These are phyloP conservation scores for Tricholoma sp. DNA, from an alignment of 768 basidiomycete species.

Conservation along the genomic window DNA sequence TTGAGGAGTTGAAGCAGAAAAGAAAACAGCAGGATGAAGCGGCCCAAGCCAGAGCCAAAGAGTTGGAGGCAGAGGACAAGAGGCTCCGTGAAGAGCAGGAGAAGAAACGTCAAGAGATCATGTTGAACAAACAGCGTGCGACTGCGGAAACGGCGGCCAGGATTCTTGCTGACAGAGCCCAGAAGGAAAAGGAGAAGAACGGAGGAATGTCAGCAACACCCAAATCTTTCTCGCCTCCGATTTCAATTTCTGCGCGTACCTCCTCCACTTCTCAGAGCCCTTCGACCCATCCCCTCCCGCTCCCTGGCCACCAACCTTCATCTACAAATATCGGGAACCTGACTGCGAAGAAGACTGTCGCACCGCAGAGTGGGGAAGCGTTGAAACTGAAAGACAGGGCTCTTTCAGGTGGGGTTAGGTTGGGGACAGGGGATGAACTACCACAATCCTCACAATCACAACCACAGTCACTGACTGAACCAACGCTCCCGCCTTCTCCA, in stretches of 20 bases:
- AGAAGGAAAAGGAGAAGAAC: constrained; percentile 13
- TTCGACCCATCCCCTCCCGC: neutral
- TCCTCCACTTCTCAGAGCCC: constrained; percentile 3
- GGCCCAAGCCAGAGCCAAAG: constrained; percentile 13
- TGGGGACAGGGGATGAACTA: constrained; percentile 4
- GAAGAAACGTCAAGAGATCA: constrained; percentile 23
- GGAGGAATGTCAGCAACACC: neutral
- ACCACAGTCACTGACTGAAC: neutral
- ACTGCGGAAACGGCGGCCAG: constrained; percentile 22
- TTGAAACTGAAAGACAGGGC: constrained; percentile 8
- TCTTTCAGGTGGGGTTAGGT: constrained; percentile 12
- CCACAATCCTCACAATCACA: neutral
- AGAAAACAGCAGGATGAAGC: constrained; percentile 11
- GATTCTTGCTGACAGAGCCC: constrained; percentile 23
- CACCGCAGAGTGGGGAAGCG: constrained; percentile 3
- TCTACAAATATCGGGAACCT: constrained; percentile 9
- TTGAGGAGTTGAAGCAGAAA: constrained; percentile 14
- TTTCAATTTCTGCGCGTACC: neutral
- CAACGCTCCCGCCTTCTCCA: neutral
- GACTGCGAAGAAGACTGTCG: constrained; percentile 6
- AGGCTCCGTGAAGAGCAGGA: constrained; percentile 27
- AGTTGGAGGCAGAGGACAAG: constrained; percentile 20
- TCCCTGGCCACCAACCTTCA: constrained; percentile 5
- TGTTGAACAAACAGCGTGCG: constrained; percentile 24
- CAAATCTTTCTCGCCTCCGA: neutral